These are phyloP conservation scores for Tuber brumale DNA, from an alignment of 495 filamentous ascomycete genomes.

Conservation along the genomic window DNA sequence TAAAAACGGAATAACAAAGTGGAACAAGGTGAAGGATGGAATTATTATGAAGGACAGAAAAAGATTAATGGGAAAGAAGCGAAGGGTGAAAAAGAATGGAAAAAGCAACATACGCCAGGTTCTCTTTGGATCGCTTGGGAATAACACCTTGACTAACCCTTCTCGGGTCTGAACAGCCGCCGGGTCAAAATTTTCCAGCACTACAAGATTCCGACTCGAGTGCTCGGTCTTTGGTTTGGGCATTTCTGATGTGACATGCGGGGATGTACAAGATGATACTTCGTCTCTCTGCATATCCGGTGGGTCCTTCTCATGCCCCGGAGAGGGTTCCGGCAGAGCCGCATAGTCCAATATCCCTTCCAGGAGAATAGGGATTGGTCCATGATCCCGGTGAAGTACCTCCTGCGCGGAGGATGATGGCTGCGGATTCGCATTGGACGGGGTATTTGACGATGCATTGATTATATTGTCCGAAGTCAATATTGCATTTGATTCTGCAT, in stretches of 20 bases:
- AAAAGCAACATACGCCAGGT: constrained; percentile 47
- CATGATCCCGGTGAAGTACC: constrained; percentile 16
- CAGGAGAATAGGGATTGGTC: constrained; percentile 32
- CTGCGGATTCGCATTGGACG: constrained; percentile 22
- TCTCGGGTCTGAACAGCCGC: constrained; percentile 49
- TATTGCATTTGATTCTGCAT: constrained; percentile 15
- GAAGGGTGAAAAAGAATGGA: constrained; percentile 9
- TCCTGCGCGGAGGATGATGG: constrained; percentile 21
- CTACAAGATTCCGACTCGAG: constrained; percentile 50
- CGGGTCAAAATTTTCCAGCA: constrained; percentile 54
- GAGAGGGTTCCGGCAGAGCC: constrained; percentile 34
- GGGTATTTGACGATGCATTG: constrained; percentile 21
- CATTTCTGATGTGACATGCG: constrained; percentile 18
- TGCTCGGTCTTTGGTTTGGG: constrained; percentile 47
- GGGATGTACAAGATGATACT: constrained; percentile 40
- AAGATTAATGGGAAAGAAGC: constrained; percentile 15
- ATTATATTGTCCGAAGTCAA: constrained; percentile 36
- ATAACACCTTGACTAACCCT: constrained; percentile 50
- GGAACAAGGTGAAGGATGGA: not conserved
- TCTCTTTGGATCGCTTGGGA: constrained; percentile 49
- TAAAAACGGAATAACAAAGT: not conserved
- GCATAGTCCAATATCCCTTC: constrained; percentile 38
- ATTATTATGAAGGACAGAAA: not conserved
- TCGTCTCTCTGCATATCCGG: constrained; percentile 29
- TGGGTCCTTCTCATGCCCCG: constrained; percentile 17